Percentiles rank a stretch among this genome's conserved stretches.
Conservation (phyloP, 129 eudicot species). For the Helichrysum umbraculigerum region DNA sequence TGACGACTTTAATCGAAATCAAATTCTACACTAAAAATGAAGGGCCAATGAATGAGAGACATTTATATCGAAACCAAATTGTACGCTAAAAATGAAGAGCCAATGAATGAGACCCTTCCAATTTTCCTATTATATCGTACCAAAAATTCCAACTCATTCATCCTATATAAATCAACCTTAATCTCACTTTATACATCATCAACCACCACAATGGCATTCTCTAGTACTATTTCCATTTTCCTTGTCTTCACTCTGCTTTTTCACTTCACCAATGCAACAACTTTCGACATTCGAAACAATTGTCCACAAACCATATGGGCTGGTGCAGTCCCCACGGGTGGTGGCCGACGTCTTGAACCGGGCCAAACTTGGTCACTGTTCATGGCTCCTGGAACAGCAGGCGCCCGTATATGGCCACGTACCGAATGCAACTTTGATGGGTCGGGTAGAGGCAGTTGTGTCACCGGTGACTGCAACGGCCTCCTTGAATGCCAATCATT, state of each 20-base stretch:
- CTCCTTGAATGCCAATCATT: conserved; percentile 22
- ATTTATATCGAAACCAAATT: neutral
- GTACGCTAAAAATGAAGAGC: neutral
- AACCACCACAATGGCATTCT: conserved; percentile 6
- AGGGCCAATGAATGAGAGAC: neutral
- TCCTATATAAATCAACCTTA: conserved; percentile 24
- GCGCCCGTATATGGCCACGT: conserved; percentile 42
- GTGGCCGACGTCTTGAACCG: conserved; percentile 41
- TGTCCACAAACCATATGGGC: conserved; percentile 67
- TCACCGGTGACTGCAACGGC: conserved; percentile 41
- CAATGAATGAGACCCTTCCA: neutral
- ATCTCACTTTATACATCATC: neutral
- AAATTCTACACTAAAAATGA: neutral
- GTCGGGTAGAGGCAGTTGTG: conserved; percentile 29
- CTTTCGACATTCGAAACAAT: conserved; percentile 44
- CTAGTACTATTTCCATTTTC: conserved; percentile 18
- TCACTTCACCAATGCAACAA: conserved; percentile 35
- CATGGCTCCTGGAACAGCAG: conserved; percentile 20
- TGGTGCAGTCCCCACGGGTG: conserved; percentile 46
- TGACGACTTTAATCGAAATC: neutral
- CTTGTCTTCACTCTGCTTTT: conserved; percentile 28
- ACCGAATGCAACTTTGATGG: conserved; percentile 23
- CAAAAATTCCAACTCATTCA: neutral
- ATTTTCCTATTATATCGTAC: neutral
- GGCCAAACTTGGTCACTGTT: conserved; percentile 38